Evolutionary conservation across 2,329 filamentous ascomycete species (phyloP).

Genomic region (Sclerotinia subarctica): DNA sequence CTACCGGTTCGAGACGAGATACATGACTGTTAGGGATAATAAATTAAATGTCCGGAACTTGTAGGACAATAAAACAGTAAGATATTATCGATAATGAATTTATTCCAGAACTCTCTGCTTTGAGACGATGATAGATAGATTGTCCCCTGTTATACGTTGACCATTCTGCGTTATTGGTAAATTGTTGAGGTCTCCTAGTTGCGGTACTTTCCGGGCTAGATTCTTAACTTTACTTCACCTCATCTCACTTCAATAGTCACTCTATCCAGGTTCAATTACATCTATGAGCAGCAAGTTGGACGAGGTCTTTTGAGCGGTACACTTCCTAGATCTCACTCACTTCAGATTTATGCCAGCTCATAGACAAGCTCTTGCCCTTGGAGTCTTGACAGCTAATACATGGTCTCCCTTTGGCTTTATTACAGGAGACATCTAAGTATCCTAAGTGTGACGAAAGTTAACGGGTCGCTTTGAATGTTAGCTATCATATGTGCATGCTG

Average conservation of each 20-base stretch:
- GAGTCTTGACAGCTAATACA: background rate
- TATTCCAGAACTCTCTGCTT: background rate
- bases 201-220: slow-evolving; percentile 9
- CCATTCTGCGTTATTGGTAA: slow-evolving; percentile 10
- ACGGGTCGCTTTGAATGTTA: background rate
- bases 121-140: slow-evolving; percentile 12
- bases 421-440: background rate
- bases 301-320: too few species aligned
- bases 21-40: slow-evolving; percentile 5
- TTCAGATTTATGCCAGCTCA: background rate
- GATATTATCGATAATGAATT: background rate
- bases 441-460: background rate
- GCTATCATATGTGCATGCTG: background rate
- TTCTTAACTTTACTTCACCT: slow-evolving; percentile 12
- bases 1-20: slow-evolving; percentile 2
- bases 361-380: background rate
- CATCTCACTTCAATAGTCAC: background rate
- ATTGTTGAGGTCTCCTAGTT: background rate
- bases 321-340: background rate
- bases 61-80: background rate
- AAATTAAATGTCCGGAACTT: slow-evolving; percentile 12
- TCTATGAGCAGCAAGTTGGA: too few species aligned
- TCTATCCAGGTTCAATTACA: background rate
- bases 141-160: slow-evolving; percentile 21
- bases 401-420: background rate